Evolutionary conservation across 495 filamentous ascomycete genomes (phyloP).

Genomic region (Penicillium mononematosum): DNA sequence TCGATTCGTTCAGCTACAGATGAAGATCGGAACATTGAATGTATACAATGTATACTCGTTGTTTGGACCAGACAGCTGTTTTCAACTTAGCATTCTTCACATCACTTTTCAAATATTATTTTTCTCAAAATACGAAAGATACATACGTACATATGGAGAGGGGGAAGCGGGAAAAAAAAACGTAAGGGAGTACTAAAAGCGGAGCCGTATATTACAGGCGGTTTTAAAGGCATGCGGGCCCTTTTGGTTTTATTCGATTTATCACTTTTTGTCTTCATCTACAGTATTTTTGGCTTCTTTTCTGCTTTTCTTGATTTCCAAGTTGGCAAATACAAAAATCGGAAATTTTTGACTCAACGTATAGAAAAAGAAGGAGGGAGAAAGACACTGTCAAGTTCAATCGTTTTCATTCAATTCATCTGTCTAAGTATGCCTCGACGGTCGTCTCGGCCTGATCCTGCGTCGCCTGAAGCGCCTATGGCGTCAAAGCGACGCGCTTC

Average conservation of each 20-base stretch:
- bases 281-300: not conserved
- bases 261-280: constrained; percentile 4
- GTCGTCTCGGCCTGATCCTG: constrained; percentile 43
- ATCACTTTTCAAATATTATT: too few species aligned
- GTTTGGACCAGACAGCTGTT: not conserved
- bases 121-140: not conserved
- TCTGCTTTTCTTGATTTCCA: not conserved
- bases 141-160: not conserved
- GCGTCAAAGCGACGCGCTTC: constrained; percentile 44
- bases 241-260: constrained; percentile 6
- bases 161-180: not conserved
- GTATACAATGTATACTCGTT: not conserved
- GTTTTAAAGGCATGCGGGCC: constrained; percentile 26
- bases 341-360: not conserved
- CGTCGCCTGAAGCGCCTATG: constrained; percentile 35
- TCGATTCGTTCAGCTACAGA: not conserved
- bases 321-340: not conserved
- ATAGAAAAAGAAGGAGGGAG: constrained; percentile 9
- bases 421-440: constrained; percentile 38
- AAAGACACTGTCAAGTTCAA: not conserved
- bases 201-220: constrained; percentile 28
- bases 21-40: not conserved
- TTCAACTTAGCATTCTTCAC: not conserved
- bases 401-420: not conserved
- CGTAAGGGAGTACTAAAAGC: constrained; percentile 18